These are phyloP conservation scores for Clonostachys byssicola DNA, from an alignment of 2,329 filamentous ascomycete species.

Conservation along the genomic window DNA sequence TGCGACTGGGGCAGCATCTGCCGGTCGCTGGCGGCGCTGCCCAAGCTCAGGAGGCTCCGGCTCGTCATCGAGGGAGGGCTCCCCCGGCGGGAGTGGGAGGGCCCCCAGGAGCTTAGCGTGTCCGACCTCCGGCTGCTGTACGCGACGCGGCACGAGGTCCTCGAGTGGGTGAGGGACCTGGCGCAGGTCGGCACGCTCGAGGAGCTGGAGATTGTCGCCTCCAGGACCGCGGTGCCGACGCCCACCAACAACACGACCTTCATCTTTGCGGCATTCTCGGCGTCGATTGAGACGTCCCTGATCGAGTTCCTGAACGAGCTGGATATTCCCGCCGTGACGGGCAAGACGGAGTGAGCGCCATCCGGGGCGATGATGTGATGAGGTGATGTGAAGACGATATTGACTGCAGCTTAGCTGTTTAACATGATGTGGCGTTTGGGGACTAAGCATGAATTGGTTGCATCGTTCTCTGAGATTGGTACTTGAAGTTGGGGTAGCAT, in stretches of 20 bases:
- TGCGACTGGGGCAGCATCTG: constrained; percentile 53
- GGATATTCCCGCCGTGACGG: constrained; percentile 1
- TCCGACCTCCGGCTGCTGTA: constrained; percentile 41
- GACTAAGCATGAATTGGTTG: too few relatives aligned
- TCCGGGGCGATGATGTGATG: too few relatives aligned
- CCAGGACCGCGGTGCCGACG: constrained; percentile 48
- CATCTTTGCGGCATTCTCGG: constrained; percentile 55
- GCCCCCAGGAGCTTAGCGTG: constrained; percentile 35
- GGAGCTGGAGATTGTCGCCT: constrained; percentile 44
- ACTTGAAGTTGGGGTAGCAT: too few relatives aligned
- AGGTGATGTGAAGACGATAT: too few relatives aligned
- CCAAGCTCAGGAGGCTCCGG: constrained; percentile 34
- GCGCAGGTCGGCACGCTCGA: constrained; percentile 41
- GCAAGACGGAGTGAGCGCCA: too few relatives aligned
- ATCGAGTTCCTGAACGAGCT: constrained; percentile 4
- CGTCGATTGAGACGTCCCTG: constrained; percentile 36
- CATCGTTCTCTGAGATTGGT: too few relatives aligned
- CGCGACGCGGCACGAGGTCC: constrained; percentile 37
- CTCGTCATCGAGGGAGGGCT: constrained; percentile 53
- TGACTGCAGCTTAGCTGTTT: too few relatives aligned
- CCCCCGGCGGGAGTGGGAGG: constrained; percentile 44
- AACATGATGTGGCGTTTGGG: too few relatives aligned
- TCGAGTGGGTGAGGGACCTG: constrained; percentile 56
- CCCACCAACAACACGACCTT: constrained; percentile 50
- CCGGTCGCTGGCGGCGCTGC: constrained; percentile 33